These are phyloP conservation scores for Novymonas esmeraldas DNA, from an alignment of 208 protist species.

Conservation along the genomic window DNA sequence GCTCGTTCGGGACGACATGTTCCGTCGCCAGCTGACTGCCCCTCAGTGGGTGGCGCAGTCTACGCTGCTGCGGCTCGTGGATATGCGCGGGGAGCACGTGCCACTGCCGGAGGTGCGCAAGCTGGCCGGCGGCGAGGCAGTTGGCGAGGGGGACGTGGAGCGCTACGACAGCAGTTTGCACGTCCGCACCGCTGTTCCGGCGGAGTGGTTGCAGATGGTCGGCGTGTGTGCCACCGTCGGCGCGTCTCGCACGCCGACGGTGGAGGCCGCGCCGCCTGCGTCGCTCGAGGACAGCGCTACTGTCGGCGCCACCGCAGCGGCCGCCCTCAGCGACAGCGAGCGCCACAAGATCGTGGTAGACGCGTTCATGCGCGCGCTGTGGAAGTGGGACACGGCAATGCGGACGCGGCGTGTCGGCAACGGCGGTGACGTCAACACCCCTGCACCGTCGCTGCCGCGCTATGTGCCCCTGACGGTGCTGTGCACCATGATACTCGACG, in stretches of 20 bases:
- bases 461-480: conserved; percentile 3
- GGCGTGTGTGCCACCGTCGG: background rate
- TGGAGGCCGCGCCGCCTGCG: too few species aligned
- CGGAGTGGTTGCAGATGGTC: conserved; percentile 10
- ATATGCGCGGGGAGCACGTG: conserved; percentile 4
- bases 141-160: background rate
- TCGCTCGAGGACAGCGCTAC: too few species aligned
- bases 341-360: conserved; percentile 2
- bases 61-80: conserved; percentile 42
- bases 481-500: conserved; percentile 5
- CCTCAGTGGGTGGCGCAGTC: conserved; percentile 38
- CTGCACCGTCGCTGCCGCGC: background rate
- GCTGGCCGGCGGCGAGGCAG: background rate
- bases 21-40: conserved; percentile 28
- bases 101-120: background rate
- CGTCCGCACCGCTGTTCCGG: conserved; percentile 13
- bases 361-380: conserved; percentile 3
- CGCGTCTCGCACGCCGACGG: too few species aligned
- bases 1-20: conserved; percentile 57
- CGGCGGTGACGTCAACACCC: background rate
- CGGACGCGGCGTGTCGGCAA: conserved; percentile 1
- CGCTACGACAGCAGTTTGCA: conserved; percentile 25
- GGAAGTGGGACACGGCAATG: conserved; percentile 7
- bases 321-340: conserved; percentile 2
- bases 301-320: background rate